Base-by-base conservation (phyloP, 2,329 filamentous ascomycete genomes). In the Claviceps sp. region DNA sequence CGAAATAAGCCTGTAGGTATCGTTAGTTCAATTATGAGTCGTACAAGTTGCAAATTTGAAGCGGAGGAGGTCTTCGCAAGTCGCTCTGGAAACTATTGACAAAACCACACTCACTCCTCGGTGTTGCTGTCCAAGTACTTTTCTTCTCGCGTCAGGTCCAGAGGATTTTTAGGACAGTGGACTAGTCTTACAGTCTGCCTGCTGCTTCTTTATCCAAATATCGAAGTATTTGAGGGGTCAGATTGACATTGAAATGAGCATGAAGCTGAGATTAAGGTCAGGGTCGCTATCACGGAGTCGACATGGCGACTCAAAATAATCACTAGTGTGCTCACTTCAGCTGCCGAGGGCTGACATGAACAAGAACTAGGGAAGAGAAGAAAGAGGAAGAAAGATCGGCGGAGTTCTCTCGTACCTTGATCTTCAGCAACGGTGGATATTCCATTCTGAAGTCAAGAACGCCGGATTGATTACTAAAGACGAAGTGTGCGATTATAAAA, bases 211-310 rank as follows among this genome's bases (percentile, higher is more conserved):
- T 47, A 70, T 59, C 86, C 87, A 93, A 62, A 91, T 81, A 40
- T 87, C 77, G 85, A 2, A 93, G 78, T 55, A 80, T 83, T 60
- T 80, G 70, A 37, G 84, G 79, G 62, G 79, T 84, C 64, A 93
- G 87, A 65, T 84, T 89, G 50, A 87, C 87, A 42, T 81, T 87
- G 45, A 93, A 74, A 66, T 93, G 87, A 56, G 87, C 87, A 61
- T 93, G 87, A 50, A 91, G 77, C 83, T 89, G 13, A 47, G 30
- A 47, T 11, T 30, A 43, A 38, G 4, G 47, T 52, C 17, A 22
- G 47, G 45, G n/a, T 24, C 50, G 30, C 11, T 26, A 7, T 24
- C 37, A 10, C 37, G 38, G 30, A 4, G 17, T 26, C 37, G 8
- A 48, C 8, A 24, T 24, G 7, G 4, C 38, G n/a, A n/a, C 30